These are phyloP conservation scores for Fusarium chlamydosporum DNA, from an alignment of 2,329 filamentous ascomycete species.

Conservation along the genomic window DNA sequence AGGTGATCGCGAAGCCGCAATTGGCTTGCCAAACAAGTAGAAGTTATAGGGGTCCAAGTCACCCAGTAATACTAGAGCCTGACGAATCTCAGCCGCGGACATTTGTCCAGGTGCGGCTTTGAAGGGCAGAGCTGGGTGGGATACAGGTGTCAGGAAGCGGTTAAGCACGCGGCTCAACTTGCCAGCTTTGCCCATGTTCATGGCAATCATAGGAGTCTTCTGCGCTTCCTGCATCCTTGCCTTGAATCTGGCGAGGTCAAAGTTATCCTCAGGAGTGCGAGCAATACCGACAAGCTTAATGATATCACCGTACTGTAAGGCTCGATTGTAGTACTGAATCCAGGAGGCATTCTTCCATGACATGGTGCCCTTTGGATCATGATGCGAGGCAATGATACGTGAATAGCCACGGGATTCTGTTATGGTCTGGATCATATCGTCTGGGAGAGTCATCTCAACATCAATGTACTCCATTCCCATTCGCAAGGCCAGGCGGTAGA, in stretches of 20 bases:
- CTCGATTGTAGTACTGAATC: constrained; percentile 90
- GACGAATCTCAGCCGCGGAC: constrained; percentile 88
- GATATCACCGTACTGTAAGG: constrained; percentile 89
- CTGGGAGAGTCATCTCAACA: constrained; percentile 88
- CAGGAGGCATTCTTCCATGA: constrained; percentile 96
- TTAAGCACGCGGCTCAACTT: constrained; percentile 94
- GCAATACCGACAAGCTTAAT: constrained; percentile 95
- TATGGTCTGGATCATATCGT: constrained; percentile 79
- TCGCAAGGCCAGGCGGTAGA: constrained; percentile 84
- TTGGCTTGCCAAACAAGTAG: constrained; percentile 89
- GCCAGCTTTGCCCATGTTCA: constrained; percentile 93
- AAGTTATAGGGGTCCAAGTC: constrained; percentile 82
- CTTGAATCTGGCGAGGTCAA: constrained; percentile 85
- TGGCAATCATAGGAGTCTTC: constrained; percentile 87
- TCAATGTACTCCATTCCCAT: constrained; percentile 94
- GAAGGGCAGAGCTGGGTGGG: constrained; percentile 88
- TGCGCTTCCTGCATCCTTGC: constrained; percentile 79
- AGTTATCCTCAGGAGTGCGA: constrained; percentile 84
- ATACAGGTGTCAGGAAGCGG: constrained; percentile 93
- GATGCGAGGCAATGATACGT: constrained; percentile 93
- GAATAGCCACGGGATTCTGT: constrained; percentile 77
- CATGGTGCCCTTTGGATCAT: constrained; percentile 83
- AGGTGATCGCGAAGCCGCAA: constrained; percentile 86
- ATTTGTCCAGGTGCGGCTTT: constrained; percentile 95
- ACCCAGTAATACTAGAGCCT: constrained; percentile 82